Conservation (phyloP, 257 asterid species). For the Eucommia ulmoides region DNA sequence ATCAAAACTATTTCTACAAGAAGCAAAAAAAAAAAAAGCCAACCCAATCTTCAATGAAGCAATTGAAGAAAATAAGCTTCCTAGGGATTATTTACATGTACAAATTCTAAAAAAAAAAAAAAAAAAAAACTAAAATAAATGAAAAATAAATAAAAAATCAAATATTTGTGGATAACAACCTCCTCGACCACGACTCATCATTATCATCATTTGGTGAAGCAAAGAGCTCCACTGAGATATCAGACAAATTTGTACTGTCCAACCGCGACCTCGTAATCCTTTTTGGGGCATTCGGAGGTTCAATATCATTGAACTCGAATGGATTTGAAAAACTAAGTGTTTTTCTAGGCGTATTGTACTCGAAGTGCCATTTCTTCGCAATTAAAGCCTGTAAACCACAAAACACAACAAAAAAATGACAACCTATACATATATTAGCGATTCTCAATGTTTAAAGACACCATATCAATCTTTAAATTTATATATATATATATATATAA, state of each 20-base stretch:
- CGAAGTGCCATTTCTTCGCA: slow-evolving; percentile 59
- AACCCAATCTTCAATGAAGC: slow-evolving; percentile 34
- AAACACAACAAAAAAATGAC: too few species aligned
- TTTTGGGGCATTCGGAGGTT: slow-evolving; percentile 61
- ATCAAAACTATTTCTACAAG: background rate
- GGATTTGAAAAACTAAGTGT: slow-evolving; percentile 19
- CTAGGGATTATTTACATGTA: slow-evolving; percentile 12
- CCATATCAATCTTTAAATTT: too few species aligned
- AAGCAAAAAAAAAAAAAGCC: slow-evolving; percentile 14
- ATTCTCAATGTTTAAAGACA: too few species aligned
- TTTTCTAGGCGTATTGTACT: slow-evolving; percentile 52
- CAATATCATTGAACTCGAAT: slow-evolving; percentile 19
- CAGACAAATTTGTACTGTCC: slow-evolving; percentile 36
- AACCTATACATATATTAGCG: too few species aligned
- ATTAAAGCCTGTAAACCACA: slow-evolving; percentile 45
- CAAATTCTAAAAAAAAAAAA: slow-evolving; percentile 13
- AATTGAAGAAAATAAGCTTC: slow-evolving; percentile 34
- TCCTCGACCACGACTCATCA: slow-evolving; percentile 20
- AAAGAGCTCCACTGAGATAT: slow-evolving; percentile 47
- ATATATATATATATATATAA: too few species aligned
- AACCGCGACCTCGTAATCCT: slow-evolving; percentile 32
- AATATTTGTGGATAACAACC: slow-evolving; percentile 18
- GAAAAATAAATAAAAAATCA: slow-evolving; percentile 10
- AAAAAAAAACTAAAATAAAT: slow-evolving; percentile 4
- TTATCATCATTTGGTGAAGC: slow-evolving; percentile 16